Evolutionary conservation across 179 eudicot genomes (phyloP), one percentile per base, ranked within the genome.

Genomic region (Amaranthus tricolor): DNA sequence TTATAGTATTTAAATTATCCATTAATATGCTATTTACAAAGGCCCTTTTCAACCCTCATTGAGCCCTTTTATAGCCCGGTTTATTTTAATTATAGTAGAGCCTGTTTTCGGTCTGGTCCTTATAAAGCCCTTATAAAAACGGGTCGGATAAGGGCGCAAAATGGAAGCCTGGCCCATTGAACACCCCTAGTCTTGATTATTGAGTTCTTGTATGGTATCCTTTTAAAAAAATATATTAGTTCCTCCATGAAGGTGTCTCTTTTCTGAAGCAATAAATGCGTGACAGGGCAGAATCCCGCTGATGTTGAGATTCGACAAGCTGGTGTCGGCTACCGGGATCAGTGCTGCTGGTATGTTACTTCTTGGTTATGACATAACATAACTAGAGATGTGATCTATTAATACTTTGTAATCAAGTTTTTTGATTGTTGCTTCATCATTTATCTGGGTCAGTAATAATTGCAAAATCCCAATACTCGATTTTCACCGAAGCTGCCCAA

Each of bases 401-500:
- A 44, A 40, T 16, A 16, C 43, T 70, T 48, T 50, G 66, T 21
- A 12, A 19, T 21, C 11, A 59, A 31, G 50, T 68, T 67, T 53
- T 31, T 12, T 82, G 20, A 78, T 69, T 71, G 68, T 47, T 72
- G 57, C 19, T 45, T 76, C 63, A 49, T 70, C 69, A 82, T 69
- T 51, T 48, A 79, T 21, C 55, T 84, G 74, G 62, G 66, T 82
- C 91, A 93, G 98, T 85, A 82, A 82, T 76, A 83, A 88, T 76
- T 93, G 98, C 88, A 87, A 86, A 80, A 72, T 80, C 65, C 86
- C 92, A 43, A 82, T 94, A 77, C 81, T 92, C 83, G 92, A 94
- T 83, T 81, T 86, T 76, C 91, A 94, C 72, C 84, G 97, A 90
- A 92, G 92, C 83, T 94, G 98, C 84, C 80, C 85, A 66, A 90